Percentiles rank a stretch among this genome's conserved stretches.
Conservation (phyloP, 2,329 filamentous ascomycete species). For the Phaeosphaeria sp. region DNA sequence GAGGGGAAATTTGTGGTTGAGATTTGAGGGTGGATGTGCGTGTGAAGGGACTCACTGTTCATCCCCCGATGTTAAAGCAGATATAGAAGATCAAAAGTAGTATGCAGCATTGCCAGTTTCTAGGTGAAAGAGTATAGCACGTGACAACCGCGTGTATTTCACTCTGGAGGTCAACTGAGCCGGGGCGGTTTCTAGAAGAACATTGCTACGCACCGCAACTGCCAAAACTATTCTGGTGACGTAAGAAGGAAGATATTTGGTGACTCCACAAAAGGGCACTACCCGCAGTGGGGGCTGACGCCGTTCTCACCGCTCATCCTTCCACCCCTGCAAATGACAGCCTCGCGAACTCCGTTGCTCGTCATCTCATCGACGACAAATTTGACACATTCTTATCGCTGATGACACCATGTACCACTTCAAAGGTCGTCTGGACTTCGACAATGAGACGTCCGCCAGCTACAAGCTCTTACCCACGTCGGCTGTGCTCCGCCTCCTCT, state of each 20-base stretch:
- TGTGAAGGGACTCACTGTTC: too few species aligned
- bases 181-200: too few species aligned
- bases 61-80: too few species aligned
- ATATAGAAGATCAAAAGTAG: too few species aligned
- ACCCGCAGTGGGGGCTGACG: not conserved
- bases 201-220: not conserved
- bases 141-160: too few species aligned
- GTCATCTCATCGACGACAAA: not conserved
- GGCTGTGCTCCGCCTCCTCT: not conserved
- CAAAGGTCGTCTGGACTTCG: not conserved
- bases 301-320: not conserved
- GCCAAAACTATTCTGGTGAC: not conserved
- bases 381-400: not conserved
- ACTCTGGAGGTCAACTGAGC: too few species aligned
- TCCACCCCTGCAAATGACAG: not conserved
- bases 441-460: not conserved
- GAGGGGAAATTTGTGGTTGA: slow-evolving; percentile 13
- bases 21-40: not conserved
- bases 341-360: not conserved
- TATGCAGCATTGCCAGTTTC: too few species aligned
- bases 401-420: not conserved
- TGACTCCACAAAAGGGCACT: not conserved
- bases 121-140: too few species aligned
- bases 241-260: not conserved
- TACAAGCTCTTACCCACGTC: not conserved